Evolutionary conservation across 768 basidiomycete genomes (phyloP).

Genomic region (Trametes punicea): DNA sequence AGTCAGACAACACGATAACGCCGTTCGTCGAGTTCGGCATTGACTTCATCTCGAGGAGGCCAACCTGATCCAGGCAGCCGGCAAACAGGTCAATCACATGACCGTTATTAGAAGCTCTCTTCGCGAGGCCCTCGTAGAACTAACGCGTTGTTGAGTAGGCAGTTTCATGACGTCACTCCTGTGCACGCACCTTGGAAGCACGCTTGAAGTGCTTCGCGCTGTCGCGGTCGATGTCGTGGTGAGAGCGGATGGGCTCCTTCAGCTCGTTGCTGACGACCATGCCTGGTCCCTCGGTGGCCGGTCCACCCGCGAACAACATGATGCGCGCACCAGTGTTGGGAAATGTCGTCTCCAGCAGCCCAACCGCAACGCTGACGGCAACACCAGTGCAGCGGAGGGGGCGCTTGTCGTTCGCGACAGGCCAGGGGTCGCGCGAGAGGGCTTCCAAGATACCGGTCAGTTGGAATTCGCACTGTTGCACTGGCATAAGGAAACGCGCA

Average conservation of each 20-base stretch:
- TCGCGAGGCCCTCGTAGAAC: conserved; percentile 95
- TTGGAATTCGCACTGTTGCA: conserved; percentile 92
- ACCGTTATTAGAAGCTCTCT: conserved; percentile 90
- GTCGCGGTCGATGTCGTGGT: conserved; percentile 98
- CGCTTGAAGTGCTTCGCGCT: conserved; percentile 97
- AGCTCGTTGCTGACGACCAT: conserved; percentile 95
- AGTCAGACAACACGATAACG: conserved; percentile 92
- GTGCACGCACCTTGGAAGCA: conserved; percentile 74
- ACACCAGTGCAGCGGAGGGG: conserved; percentile 93
- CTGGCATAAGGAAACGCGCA: conserved; percentile 88
- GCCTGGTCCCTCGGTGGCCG: conserved; percentile 94
- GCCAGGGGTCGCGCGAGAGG: conserved; percentile 92
- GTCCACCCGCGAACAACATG: conserved; percentile 95
- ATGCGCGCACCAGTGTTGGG: conserved; percentile 95
- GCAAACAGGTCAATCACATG: conserved; percentile 95
- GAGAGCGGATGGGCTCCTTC: conserved; percentile 95
- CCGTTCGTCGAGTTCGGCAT: conserved; percentile 96
- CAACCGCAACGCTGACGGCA: conserved; percentile 89
- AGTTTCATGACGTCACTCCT: neutral
- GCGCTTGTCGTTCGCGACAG: conserved; percentile 92
- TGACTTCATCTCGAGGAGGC: conserved; percentile 95
- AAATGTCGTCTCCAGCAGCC: conserved; percentile 90
- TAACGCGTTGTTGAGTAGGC: conserved; percentile 31
- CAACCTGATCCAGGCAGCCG: conserved; percentile 97
- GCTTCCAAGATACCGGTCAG: conserved; percentile 89